Evolutionary conservation across 2,329 filamentous ascomycete genomes (phyloP).

Genomic region (Torrubiellomyces zombiae): DNA sequence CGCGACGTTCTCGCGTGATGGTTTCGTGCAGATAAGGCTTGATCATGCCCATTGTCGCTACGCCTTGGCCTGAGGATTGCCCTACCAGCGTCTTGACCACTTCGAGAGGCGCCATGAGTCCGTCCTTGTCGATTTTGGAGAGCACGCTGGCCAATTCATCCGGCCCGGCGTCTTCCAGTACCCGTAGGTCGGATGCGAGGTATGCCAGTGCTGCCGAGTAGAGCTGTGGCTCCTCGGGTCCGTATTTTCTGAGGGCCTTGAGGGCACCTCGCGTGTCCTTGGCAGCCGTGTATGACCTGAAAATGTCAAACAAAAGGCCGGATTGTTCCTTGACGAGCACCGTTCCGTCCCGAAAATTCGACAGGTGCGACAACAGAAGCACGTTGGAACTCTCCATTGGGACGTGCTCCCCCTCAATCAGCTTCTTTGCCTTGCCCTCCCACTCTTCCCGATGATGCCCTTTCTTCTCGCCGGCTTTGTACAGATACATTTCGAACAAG

Average conservation of each 20-base stretch:
- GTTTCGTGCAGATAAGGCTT: constrained; percentile 83
- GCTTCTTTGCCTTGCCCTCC: constrained; percentile 77
- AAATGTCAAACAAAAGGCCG: constrained; percentile 84
- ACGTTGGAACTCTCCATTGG: constrained; percentile 93
- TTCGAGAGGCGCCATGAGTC: constrained; percentile 87
- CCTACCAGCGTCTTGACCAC: constrained; percentile 82
- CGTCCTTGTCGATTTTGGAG: constrained; percentile 73
- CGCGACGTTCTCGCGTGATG: constrained; percentile 72
- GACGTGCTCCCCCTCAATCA: constrained; percentile 66
- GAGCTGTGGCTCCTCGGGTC: constrained; percentile 73
- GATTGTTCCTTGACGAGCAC: constrained; percentile 88
- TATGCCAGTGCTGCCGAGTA: constrained; percentile 89
- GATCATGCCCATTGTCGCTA: constrained; percentile 95
- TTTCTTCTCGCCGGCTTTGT: constrained; percentile 65
- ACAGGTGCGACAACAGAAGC: constrained; percentile 77
- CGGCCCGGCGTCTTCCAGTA: constrained; percentile 69
- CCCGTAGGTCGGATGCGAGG: constrained; percentile 67
- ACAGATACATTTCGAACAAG: constrained; percentile 93
- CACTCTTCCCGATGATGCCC: constrained; percentile 52
- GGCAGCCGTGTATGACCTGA: constrained; percentile 84
- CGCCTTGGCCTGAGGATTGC: constrained; percentile 31
- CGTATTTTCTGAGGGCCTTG: constrained; percentile 80
- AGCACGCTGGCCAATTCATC: constrained; percentile 70
- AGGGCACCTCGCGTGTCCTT: constrained; percentile 86
- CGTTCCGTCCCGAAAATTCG: constrained; percentile 77